Evolutionary conservation across 208 protist species (phyloP).

Genomic region (Endotrypanum monterogeii): DNA sequence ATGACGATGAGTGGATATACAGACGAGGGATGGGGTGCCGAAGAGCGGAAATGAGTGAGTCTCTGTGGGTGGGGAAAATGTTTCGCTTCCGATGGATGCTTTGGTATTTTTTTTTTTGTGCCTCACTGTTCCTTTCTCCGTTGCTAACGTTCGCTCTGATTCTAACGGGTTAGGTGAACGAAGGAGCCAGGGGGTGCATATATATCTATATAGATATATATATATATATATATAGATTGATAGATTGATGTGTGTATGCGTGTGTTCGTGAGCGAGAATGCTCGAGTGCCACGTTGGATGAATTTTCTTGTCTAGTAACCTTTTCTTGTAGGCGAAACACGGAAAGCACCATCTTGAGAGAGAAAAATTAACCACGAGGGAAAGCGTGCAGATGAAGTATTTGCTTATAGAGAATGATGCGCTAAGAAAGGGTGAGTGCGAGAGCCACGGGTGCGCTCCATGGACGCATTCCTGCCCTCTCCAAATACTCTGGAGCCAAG

Average conservation of each 20-base stretch:
- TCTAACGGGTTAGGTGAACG: background rate
- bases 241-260: too few relatives aligned
- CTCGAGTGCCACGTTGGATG: background rate
- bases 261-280: background rate
- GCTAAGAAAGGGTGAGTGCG: background rate
- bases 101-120: background rate
- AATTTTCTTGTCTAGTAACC: background rate
- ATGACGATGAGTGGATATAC: too few relatives aligned
- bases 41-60: background rate
- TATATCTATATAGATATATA: too few relatives aligned
- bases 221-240: too few relatives aligned
- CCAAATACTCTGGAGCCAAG: background rate
- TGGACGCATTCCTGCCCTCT: background rate
- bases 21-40: too few relatives aligned
- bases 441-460: background rate
- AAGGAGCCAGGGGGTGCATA: background rate
- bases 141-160: background rate
- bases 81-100: background rate
- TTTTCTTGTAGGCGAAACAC: background rate
- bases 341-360: background rate
- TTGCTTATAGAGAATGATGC: background rate
- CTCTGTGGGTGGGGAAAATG: background rate
- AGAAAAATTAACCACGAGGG: background rate
- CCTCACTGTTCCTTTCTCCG: too few relatives aligned
- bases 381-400: background rate